Conservation (phyloP, 768 basidiomycete genomes). For the Phaffia australis region DNA sequence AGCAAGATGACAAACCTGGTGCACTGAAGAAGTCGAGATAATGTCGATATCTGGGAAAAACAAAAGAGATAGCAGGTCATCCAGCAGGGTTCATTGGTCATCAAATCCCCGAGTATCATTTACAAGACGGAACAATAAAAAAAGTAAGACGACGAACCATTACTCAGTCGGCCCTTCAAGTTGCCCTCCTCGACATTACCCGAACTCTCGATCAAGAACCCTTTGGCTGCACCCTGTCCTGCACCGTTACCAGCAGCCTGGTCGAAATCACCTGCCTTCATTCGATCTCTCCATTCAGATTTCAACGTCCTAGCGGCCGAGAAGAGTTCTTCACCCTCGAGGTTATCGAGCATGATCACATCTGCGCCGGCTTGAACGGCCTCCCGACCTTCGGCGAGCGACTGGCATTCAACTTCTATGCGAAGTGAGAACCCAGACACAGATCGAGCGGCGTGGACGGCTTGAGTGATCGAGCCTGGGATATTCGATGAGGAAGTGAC, state of each 20-base stretch:
- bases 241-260: neutral
- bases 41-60: conserved; percentile 72
- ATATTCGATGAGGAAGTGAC: neutral
- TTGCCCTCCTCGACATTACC: conserved; percentile 89
- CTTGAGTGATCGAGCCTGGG: conserved; percentile 78
- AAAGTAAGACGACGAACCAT: conserved; percentile 48
- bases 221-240: conserved; percentile 50
- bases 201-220: conserved; percentile 84
- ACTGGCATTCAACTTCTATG: conserved; percentile 85
- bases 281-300: conserved; percentile 52
- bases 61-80: neutral
- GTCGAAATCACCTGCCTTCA: neutral
- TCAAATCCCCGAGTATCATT: neutral
- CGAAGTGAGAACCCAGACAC: conserved; percentile 86
- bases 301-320: conserved; percentile 59
- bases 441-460: conserved; percentile 69
- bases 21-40: conserved; percentile 47
- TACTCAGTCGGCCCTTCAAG: conserved; percentile 63
- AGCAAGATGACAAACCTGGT: conserved; percentile 30
- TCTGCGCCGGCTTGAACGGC: conserved; percentile 95
- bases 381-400: conserved; percentile 83
- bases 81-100: neutral
- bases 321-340: conserved; percentile 63
- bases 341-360: conserved; percentile 90
- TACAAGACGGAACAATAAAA: neutral